These are phyloP conservation scores for Brassica incana DNA, from an alignment of 345 rosid species.

Conservation along the genomic window DNA sequence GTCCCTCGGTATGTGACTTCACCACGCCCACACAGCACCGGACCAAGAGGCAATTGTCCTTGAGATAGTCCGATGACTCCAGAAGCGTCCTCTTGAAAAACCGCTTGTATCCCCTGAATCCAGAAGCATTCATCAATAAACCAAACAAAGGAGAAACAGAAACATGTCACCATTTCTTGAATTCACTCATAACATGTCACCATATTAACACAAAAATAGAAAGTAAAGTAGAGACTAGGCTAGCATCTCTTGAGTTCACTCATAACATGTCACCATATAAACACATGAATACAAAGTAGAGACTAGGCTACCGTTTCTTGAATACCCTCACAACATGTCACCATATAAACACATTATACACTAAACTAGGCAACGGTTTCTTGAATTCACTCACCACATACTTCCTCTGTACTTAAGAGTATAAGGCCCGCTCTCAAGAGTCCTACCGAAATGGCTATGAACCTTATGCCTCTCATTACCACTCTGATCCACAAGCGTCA, in stretches of 20 bases:
- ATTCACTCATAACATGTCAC: too few species aligned
- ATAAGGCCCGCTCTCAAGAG: constrained; percentile 75
- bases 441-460: constrained; percentile 79
- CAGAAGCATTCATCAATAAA: constrained; percentile 4
- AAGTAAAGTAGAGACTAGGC: neutral
- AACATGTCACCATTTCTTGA: neutral
- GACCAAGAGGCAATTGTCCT: constrained; percentile 67
- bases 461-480: constrained; percentile 66
- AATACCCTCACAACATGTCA: neutral
- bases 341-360: neutral
- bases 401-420: constrained; percentile 77
- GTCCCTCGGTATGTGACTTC: constrained; percentile 69
- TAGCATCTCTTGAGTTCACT: neutral
- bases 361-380: neutral
- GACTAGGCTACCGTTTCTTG: neutral
- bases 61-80: constrained; percentile 71
- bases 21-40: constrained; percentile 82
- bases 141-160: neutral
- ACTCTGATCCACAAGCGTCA: constrained; percentile 74
- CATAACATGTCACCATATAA: neutral
- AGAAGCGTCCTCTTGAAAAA: constrained; percentile 68
- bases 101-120: constrained; percentile 78
- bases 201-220: too few species aligned
- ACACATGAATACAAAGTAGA: neutral
- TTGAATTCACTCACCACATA: constrained; percentile 57